Base-by-base conservation (phyloP, 2,329 filamentous ascomycete species). In the Hymenoscyphus scutula region DNA sequence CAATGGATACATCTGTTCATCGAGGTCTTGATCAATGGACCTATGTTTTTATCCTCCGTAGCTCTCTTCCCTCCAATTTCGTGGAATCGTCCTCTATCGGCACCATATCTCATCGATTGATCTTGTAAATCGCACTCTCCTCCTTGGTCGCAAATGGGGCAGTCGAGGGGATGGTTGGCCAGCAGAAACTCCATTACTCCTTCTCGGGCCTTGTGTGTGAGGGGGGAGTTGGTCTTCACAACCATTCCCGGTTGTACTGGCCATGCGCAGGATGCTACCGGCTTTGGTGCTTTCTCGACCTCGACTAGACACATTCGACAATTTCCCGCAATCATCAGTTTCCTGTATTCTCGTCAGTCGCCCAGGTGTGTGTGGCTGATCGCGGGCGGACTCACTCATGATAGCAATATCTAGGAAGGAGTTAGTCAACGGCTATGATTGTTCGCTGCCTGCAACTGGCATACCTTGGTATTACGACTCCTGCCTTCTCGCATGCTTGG, bases 1-100 rank as follows among this genome's bases (percentile, higher is more conserved):
- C 95, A 99, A 82, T 99, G 95, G 74, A 99, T 99, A 79, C 95
- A 99, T 76, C 95, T 87, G 84, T 99, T 99, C 95, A 99, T 99
- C 57, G 95, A 99, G 3, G 95, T 99, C 86, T 99, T 99, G 80
- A 99, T 91, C 70, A 99, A 79, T 60, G 95, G 95, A 38, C 95
- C 95, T 74, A 99, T 97, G 78, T 99, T 98, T 85, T 99, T 99
- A 79, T 99, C 95, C 81, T 99, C 95, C 45, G 97, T 93, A 29
- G 92, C 95, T 82, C 95, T 91, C 85, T 99, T 99, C 79, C 95
- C 95, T 61, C 86, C 88, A 74, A 96, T 80, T 79, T 99, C 95
- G 80, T 99, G 95, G 81, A 99, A 99, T 72, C 95, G 90, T 66
- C 95, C 95, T 76, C 95, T 87, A 79, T 99, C 95, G 68, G 89